Conservation (phyloP, 768 basidiomycete genomes). For the Leccinum pellstonianum region DNA sequence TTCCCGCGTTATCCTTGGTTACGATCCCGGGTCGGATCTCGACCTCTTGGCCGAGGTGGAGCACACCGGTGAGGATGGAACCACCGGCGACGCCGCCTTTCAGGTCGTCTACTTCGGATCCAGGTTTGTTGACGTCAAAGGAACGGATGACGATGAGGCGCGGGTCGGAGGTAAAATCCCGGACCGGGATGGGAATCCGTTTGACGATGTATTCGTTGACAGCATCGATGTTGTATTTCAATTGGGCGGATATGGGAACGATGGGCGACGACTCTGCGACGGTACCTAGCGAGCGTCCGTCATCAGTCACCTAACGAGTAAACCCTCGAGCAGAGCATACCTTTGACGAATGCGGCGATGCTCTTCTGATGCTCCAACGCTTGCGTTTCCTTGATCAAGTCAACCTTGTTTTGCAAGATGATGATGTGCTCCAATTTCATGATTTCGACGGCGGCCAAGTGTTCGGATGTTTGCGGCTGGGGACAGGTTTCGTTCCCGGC, state of each 20-base stretch:
- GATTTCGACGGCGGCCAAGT: conserved; percentile 97
- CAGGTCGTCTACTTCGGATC: conserved; percentile 93
- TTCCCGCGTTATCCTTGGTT: conserved; percentile 88
- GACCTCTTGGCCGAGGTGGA: conserved; percentile 88
- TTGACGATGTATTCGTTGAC: conserved; percentile 99
- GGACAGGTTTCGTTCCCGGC: conserved; percentile 99
- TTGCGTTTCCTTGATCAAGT: conserved; percentile 92
- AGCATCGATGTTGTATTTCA: conserved; percentile 99
- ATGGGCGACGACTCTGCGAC: conserved; percentile 97
- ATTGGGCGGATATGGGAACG: conserved; percentile 97
- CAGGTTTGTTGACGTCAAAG: conserved; percentile 99
- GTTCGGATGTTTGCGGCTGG: conserved; percentile 98
- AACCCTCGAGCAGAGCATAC: conserved; percentile 38
- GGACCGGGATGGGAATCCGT: conserved; percentile 89
- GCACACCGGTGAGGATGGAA: conserved; percentile 89
- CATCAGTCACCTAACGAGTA: background rate
- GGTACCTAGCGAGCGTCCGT: conserved; percentile 58
- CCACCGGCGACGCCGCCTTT: conserved; percentile 99
- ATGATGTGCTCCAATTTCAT: conserved; percentile 99
- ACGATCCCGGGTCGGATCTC: conserved; percentile 98
- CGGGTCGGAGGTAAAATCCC: conserved; percentile 90
- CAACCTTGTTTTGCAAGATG: conserved; percentile 98
- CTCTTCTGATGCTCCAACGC: conserved; percentile 96
- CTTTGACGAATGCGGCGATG: conserved; percentile 93
- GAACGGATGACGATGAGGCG: conserved; percentile 98